Conservation (phyloP, 768 basidiomycete species). For the Postia placenta region DNA sequence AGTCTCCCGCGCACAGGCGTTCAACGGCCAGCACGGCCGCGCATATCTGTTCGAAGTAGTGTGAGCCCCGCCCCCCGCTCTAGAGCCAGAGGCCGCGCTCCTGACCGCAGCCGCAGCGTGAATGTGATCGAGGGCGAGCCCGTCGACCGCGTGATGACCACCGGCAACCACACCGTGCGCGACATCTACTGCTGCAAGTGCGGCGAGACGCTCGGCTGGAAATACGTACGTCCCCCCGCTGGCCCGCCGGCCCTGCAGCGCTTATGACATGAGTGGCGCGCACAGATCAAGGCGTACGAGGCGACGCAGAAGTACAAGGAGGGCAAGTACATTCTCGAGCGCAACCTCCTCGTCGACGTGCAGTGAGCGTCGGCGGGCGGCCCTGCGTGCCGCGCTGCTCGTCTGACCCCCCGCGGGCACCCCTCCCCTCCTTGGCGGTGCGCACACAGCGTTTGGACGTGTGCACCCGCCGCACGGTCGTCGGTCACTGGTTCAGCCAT, state of each 20-base stretch:
- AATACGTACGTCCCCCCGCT: constrained; percentile 68
- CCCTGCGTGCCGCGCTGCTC: constrained; percentile 1
- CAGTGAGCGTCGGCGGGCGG: constrained; percentile 43
- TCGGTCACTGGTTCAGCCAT: constrained; percentile 4
- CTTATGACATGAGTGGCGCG: constrained; percentile 1
- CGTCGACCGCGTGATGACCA: constrained; percentile 93
- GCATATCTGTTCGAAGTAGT: constrained; percentile 93
- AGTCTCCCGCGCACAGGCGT: too few species aligned
- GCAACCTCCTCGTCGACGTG: constrained; percentile 82
- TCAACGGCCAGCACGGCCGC: constrained; percentile 94
- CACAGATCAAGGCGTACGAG: constrained; percentile 91
- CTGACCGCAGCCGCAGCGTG: constrained; percentile 46
- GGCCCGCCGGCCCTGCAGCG: constrained; percentile 6
- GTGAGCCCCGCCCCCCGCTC: constrained; percentile 42
- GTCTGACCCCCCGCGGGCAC: neutral
- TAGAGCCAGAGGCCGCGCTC: neutral
- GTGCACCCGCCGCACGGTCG: too few species aligned
- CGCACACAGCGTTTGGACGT: constrained; percentile 7
- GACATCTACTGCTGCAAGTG: constrained; percentile 96
- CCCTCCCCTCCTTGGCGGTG: constrained; percentile 1
- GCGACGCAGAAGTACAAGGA: constrained; percentile 94
- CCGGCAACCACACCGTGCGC: constrained; percentile 91
- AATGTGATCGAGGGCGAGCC: constrained; percentile 89
- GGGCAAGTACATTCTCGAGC: constrained; percentile 96
- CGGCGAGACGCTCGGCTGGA: constrained; percentile 85